Conservation (phyloP, 805 yeast species). For the Cephaloascus albidus region DNA sequence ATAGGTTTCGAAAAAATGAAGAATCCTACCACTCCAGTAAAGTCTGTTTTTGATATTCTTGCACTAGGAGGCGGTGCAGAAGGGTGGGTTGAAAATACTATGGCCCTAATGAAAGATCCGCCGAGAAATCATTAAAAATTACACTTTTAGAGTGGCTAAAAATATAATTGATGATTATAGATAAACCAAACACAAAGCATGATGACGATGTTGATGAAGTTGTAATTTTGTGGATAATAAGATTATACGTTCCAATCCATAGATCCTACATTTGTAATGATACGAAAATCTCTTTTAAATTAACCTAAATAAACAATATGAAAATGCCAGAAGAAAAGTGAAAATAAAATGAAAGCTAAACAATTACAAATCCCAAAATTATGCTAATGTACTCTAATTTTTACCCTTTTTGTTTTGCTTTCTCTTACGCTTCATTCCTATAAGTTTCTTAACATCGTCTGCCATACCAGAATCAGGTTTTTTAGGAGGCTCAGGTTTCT, state of each 20-base stretch:
- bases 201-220: too few relatives aligned
- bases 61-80: constrained; percentile 82
- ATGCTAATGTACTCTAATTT: constrained; percentile 4
- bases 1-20: constrained; percentile 45
- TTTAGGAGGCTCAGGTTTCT: constrained; percentile 9
- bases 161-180: too few relatives aligned
- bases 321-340: too few relatives aligned
- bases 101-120: constrained; percentile 57
- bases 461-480: constrained; percentile 26
- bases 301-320: too few relatives aligned
- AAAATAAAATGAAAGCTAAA: too few relatives aligned
- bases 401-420: constrained; percentile 35
- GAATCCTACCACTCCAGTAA: constrained; percentile 18
- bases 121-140: constrained; percentile 79
- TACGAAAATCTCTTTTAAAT: too few relatives aligned
- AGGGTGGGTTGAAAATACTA: constrained; percentile 79
- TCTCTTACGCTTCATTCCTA: constrained; percentile 62
- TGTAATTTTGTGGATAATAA: too few relatives aligned
- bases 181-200: too few relatives aligned
- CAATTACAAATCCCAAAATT: background rate
- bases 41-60: constrained; percentile 48
- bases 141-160: too few relatives aligned
- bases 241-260: too few relatives aligned
- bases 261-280: too few relatives aligned
- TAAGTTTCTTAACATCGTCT: constrained; percentile 51